These are phyloP conservation scores for Rhodamnia rubescens DNA, from an alignment of 345 rosid species.

Conservation along the genomic window DNA sequence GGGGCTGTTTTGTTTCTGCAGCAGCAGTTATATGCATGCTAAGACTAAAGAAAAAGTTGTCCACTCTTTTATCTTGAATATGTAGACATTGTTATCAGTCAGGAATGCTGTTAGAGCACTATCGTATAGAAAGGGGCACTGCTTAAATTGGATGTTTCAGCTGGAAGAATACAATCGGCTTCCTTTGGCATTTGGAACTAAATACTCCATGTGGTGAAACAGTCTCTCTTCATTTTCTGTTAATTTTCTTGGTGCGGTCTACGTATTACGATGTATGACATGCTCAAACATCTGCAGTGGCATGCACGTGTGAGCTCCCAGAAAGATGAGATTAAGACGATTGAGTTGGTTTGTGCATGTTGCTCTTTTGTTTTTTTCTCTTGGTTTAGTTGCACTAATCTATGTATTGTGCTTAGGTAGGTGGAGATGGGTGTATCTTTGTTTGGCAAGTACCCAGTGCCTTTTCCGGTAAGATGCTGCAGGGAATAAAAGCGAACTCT, in stretches of 20 bases:
- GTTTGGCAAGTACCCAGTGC: conserved; percentile 63
- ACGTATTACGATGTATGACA: not conserved
- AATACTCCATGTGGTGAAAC: not conserved
- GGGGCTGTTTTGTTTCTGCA: not conserved
- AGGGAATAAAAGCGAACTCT: conserved; percentile 31
- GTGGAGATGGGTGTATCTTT: conserved; percentile 72
- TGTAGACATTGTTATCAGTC: not conserved
- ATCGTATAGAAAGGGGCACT: not conserved
- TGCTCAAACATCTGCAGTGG: not conserved
- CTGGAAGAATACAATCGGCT: not conserved
- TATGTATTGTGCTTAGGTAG: conserved; percentile 34
- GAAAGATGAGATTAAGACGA: not conserved
- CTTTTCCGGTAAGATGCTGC: conserved; percentile 42
- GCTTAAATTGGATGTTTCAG: not conserved
- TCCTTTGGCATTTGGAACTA: not conserved
- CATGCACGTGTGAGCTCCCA: not conserved
- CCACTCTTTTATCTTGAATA: not conserved
- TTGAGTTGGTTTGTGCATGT: not conserved
- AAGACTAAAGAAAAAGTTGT: not conserved
- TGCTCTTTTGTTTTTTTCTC: not conserved
- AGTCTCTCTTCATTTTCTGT: not conserved
- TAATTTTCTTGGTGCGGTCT: not conserved
- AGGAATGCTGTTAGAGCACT: not conserved
- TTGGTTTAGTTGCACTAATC: not conserved
- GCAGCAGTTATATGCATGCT: not conserved